Percentiles rank a stretch among this genome's conserved stretches.
These are phyloP conservation scores for Cordyceps javanica DNA, from an alignment of 2,329 filamentous ascomycete genomes.

Conservation along the genomic window DNA sequence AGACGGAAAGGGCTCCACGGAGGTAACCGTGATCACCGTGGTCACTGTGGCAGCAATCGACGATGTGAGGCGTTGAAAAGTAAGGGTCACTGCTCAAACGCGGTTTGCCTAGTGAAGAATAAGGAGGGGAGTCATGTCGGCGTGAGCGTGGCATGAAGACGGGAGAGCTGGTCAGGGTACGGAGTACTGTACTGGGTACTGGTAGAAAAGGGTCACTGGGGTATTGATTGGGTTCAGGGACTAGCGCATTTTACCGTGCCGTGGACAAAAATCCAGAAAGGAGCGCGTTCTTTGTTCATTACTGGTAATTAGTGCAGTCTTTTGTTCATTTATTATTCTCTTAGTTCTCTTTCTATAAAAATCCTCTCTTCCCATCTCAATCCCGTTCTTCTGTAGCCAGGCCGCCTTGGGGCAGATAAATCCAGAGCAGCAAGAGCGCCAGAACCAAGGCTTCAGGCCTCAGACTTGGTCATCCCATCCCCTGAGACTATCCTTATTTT, in stretches of 20 bases:
- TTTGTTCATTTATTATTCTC: not conserved
- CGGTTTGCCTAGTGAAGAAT: not conserved
- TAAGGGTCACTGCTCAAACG: not conserved
- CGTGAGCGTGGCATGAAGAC: not conserved
- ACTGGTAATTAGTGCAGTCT: no score
- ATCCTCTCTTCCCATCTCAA: no score
- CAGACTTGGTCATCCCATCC: not conserved
- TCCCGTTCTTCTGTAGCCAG: no score
- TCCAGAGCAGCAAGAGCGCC: not conserved
- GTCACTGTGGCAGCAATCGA: not conserved
- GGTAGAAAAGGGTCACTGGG: not conserved
- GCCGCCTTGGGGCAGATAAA: no score
- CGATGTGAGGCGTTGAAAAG: not conserved
- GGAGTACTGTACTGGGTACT: no score
- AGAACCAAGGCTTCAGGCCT: not conserved
- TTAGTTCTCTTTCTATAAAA: not conserved
- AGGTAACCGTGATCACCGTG: no score
- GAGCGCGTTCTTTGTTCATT: not conserved
- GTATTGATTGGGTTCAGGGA: not conserved
- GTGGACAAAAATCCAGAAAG: not conserved
- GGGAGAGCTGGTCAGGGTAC: not conserved
- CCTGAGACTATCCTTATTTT: constrained; percentile 7
- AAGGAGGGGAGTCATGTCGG: not conserved
- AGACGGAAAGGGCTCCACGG: constrained; percentile 6
- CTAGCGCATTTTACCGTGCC: not conserved